Conservation (phyloP, 495 filamentous ascomycete species). For the Penicillium pulvis region DNA sequence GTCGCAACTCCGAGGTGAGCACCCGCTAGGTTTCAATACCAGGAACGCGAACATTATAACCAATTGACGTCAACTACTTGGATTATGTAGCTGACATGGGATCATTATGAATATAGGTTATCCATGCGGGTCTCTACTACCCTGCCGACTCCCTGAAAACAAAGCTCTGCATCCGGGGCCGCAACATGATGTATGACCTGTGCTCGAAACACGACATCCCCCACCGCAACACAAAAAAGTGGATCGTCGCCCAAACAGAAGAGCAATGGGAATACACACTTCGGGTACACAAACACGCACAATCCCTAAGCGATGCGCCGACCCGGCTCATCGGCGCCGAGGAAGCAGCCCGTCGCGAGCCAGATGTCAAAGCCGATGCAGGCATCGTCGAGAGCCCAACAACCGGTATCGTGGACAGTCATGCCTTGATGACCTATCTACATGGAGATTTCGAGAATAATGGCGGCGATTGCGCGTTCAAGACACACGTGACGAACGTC, state of each 20-base stretch:
- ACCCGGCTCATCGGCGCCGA: slow-evolving; percentile 64
- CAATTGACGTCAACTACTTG: background rate
- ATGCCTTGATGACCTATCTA: slow-evolving; percentile 78
- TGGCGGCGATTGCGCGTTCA: slow-evolving; percentile 72
- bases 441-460: slow-evolving; percentile 74
- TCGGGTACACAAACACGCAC: slow-evolving; percentile 66
- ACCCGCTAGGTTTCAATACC: background rate
- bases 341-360: slow-evolving; percentile 68
- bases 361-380: slow-evolving; percentile 65
- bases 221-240: slow-evolving; percentile 80
- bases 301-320: slow-evolving; percentile 64
- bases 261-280: slow-evolving; percentile 67
- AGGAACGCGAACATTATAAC: background rate
- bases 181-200: slow-evolving; percentile 74
- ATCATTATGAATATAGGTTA: slow-evolving; percentile 61
- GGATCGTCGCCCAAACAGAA: slow-evolving; percentile 86
- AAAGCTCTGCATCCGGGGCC: slow-evolving; percentile 75
- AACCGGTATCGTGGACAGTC: slow-evolving; percentile 91
- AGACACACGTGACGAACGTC: slow-evolving; percentile 61
- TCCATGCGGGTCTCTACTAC: slow-evolving; percentile 96
- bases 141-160: slow-evolving; percentile 77
- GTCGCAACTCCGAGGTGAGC: slow-evolving; percentile 82
- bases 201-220: slow-evolving; percentile 69
- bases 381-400: slow-evolving; percentile 80
- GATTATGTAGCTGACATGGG: background rate